phyloP scores from a whole-genome alignment of 805 yeast species.

The Maudiozyma saulgeensis region DNA sequence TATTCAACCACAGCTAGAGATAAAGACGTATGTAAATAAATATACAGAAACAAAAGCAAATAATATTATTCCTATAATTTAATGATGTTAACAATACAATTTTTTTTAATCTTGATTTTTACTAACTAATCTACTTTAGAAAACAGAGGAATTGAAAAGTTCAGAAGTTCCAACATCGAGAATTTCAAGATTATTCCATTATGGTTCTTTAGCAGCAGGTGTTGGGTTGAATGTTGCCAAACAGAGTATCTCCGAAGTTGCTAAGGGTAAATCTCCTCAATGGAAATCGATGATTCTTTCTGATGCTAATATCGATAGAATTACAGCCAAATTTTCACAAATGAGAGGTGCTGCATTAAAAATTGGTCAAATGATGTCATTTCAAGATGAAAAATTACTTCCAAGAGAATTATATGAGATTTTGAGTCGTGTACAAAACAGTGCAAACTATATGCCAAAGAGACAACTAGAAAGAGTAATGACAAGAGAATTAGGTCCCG shows the following conservation, averaged over 20 bases:
- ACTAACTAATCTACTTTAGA: background rate
- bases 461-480: slow-evolving; percentile 75
- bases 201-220: slow-evolving; percentile 86
- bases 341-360: slow-evolving; percentile 99
- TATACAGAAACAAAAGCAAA: background rate
- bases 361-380: slow-evolving; percentile 92
- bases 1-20: background rate
- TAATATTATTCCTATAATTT: too few species aligned
- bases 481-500: slow-evolving; percentile 57
- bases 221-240: slow-evolving; percentile 76
- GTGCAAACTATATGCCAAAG: slow-evolving; percentile 95
- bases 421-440: slow-evolving; percentile 76
- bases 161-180: slow-evolving; percentile 80
- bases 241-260: slow-evolving; percentile 64
- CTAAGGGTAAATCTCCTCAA: slow-evolving; percentile 42
- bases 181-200: slow-evolving; percentile 83
- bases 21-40: background rate
- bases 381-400: slow-evolving; percentile 78
- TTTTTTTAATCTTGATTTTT: background rate
- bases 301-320: slow-evolving; percentile 75
- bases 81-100: background rate
- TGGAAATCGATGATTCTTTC: slow-evolving; percentile 57
- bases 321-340: slow-evolving; percentile 78
- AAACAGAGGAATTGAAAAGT: slow-evolving; percentile 10
- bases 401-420: slow-evolving; percentile 81